phyloP scores from a whole-genome alignment of 129 eudicot genomes.

The Pittosporum tobira region DNA sequence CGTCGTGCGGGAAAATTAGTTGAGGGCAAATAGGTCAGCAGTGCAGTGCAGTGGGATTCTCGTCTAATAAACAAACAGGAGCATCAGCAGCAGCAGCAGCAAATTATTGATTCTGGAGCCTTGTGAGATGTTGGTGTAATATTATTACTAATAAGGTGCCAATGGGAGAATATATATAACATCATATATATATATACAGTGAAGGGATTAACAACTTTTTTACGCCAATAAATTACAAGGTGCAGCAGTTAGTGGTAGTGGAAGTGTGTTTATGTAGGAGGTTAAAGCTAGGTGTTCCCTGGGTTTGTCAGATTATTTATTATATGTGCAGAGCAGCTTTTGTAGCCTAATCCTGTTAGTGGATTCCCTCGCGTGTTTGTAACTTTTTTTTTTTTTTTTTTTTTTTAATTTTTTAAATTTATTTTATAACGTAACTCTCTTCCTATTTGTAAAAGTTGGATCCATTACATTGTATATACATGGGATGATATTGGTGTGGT shows the following conservation, averaged over 20 bases:
- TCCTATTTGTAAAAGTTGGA: too few relatives aligned
- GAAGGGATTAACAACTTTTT: too few relatives aligned
- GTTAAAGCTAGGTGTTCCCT: not conserved
- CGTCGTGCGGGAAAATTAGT: constrained; percentile 42
- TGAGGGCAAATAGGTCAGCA: constrained; percentile 26
- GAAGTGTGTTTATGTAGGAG: constrained; percentile 1
- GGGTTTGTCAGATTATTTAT: not conserved
- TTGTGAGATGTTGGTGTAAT: constrained; percentile 5
- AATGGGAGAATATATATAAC: constrained; percentile 16
- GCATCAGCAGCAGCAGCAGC: too few relatives aligned
- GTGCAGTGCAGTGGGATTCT: constrained; percentile 2
- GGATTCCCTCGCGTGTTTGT: too few relatives aligned
- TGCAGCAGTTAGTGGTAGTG: constrained; percentile 8
- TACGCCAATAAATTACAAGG: constrained; percentile 21
- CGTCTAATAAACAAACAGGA: not conserved
- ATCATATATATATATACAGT: too few relatives aligned
- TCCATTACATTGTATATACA: too few relatives aligned
- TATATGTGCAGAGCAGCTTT: constrained; percentile 24
- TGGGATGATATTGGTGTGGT: too few relatives aligned
- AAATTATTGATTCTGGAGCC: not conserved
- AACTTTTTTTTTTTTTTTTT: too few relatives aligned
- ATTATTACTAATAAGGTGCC: constrained; percentile 6
- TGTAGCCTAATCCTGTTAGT: constrained; percentile 17
- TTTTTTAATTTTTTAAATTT: too few relatives aligned
- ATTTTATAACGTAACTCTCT: not conserved